These are phyloP conservation scores for Usnea hakonensis DNA, from an alignment of 495 filamentous ascomycete species.

Conservation along the genomic window DNA sequence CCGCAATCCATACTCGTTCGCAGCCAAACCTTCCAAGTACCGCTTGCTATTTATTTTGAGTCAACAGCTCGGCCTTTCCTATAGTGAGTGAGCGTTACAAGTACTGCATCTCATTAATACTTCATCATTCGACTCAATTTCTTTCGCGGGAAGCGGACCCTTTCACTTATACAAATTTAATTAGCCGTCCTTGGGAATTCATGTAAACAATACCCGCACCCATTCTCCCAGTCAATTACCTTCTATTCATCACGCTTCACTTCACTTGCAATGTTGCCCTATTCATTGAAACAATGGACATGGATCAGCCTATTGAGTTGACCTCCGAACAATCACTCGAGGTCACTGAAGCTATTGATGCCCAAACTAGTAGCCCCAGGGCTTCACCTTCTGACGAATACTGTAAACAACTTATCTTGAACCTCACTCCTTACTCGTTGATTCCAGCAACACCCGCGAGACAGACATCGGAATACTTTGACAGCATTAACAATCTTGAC, in stretches of 20 bases:
- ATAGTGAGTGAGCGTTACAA: background rate
- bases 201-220: background rate
- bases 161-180: background rate
- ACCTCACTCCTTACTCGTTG: slow-evolving; percentile 6
- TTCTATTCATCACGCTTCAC: background rate
- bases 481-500: slow-evolving; percentile 20
- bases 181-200: too few species aligned
- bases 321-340: background rate
- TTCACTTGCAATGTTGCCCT: background rate
- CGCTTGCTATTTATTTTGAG: background rate
- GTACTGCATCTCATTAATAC: background rate
- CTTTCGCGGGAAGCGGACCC: background rate
- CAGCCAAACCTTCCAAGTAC: too few species aligned
- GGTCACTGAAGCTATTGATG: background rate
- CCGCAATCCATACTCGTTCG: too few species aligned
- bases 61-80: background rate
- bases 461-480: slow-evolving; percentile 13
- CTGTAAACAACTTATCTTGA: slow-evolving; percentile 1
- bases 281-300: background rate
- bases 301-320: background rate
- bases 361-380: background rate
- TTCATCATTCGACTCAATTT: background rate
- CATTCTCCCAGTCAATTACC: background rate
- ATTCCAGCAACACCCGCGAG: slow-evolving; percentile 14
- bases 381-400: background rate